Evolutionary conservation across 2,329 filamentous ascomycete genomes (phyloP), one percentile per base, ranked within the genome.

Genomic region (Pyrenophora graminea): DNA sequence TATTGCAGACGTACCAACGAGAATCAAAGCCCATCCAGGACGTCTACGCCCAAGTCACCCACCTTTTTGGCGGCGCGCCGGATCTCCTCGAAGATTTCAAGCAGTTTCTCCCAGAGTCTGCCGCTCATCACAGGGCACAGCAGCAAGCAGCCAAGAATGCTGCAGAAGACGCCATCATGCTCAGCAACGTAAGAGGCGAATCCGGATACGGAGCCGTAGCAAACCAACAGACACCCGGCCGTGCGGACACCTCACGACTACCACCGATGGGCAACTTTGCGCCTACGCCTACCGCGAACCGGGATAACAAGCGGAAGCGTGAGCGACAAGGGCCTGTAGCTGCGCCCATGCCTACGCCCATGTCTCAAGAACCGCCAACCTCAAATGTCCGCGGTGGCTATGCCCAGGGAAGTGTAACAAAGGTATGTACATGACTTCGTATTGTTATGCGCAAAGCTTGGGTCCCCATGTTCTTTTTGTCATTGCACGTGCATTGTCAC

Each of bases 11-110:
- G 2, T 99, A 99, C 67, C 94, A 99, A 74, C 85, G 94, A 50
- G 94, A 99, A 73, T 96, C 94, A 45, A 97, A 97, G 70, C 95
- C 94, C 0, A 99, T 99, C 32, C 92, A 97, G 72, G 94, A 99
- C 74, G 94, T 99, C 3, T 99, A 99, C 72, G 89, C 90, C 1
- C 94, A 99, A 74, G 94, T 99, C 19, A 99, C 95, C 0, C 89
- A 88, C 27, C 80, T 99, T 1, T 99, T 99, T 77, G 91, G 91
- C 69, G 88, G 89, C 4, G 94, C 95, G 0, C 93, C 93, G 4
- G 94, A 99, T 74, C 84, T 99, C 10, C 80, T 99, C 2, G 94
- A 99, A 74, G 94, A 99, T 68, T 99, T 99, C 72, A 99, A 99
- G 73, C 94, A 99, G 69, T 99, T 99, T 62, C 81, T 99, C 6